phyloP scores from a whole-genome alignment of 805 yeast species.

The Metschnikowia koreensis region DNA sequence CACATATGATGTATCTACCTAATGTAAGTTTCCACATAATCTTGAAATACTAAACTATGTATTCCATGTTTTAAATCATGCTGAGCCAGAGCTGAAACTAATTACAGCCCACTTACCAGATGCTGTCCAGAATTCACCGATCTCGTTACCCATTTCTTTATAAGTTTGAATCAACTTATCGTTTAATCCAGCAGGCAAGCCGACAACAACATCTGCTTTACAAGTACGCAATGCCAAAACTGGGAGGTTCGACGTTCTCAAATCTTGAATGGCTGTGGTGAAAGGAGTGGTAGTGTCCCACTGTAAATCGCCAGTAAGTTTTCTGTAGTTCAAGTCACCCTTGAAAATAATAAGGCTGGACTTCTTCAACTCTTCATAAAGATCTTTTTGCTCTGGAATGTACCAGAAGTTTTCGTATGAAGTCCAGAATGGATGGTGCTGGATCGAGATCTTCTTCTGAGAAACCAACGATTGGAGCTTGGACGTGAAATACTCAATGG shows the following conservation, averaged over 20 bases:
- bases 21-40: background rate
- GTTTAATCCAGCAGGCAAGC: slow-evolving; percentile 69
- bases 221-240: slow-evolving; percentile 83
- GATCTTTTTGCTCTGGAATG: slow-evolving; percentile 59
- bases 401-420: slow-evolving; percentile 72
- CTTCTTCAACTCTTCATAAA: slow-evolving; percentile 58
- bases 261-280: slow-evolving; percentile 61
- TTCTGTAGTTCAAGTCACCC: slow-evolving; percentile 96
- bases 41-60: background rate
- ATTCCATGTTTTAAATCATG: background rate
- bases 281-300: slow-evolving; percentile 88
- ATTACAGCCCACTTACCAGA: slow-evolving; percentile 95
- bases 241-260: slow-evolving; percentile 59
- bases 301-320: slow-evolving; percentile 82
- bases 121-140: slow-evolving; percentile 77
- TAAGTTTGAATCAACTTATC: slow-evolving; percentile 63
- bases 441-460: slow-evolving; percentile 22
- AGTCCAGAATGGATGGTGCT: slow-evolving; percentile 84
- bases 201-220: slow-evolving; percentile 94
- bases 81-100: slow-evolving; percentile 12
- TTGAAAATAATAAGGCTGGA: slow-evolving; percentile 79
- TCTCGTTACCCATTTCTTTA: slow-evolving; percentile 56
- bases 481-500: slow-evolving; percentile 23
- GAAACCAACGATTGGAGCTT: slow-evolving; percentile 23
- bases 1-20: background rate